phyloP scores from a whole-genome alignment of 805 yeast genomes.

The Spencermartinsiella europaea region DNA sequence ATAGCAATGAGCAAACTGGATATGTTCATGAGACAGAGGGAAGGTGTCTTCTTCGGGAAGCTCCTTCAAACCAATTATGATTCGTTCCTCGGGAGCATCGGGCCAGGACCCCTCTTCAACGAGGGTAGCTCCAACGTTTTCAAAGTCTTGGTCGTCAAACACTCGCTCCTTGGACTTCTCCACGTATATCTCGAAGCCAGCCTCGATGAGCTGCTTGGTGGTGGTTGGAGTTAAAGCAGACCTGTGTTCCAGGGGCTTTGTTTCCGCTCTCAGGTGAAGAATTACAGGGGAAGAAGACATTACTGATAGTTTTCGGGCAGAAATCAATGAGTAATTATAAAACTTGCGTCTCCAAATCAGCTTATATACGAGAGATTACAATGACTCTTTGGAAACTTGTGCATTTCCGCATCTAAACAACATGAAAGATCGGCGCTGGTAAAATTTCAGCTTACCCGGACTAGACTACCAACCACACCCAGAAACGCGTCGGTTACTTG shows the following conservation, averaged over 20 bases:
- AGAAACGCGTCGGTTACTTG: too few relatives aligned
- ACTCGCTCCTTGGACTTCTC: constrained; percentile 85
- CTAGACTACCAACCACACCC: too few relatives aligned
- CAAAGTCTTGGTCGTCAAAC: constrained; percentile 72
- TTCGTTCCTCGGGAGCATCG: constrained; percentile 81
- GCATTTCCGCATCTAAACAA: background rate
- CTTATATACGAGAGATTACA: background rate
- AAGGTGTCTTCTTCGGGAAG: constrained; percentile 83
- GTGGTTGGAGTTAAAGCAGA: constrained; percentile 95
- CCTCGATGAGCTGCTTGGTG: constrained; percentile 72
- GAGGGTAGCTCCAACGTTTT: constrained; percentile 69
- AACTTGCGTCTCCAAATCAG: too few relatives aligned
- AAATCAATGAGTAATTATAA: too few relatives aligned
- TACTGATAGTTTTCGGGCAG: too few relatives aligned
- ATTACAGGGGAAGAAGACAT: constrained; percentile 44
- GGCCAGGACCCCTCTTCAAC: constrained; percentile 96
- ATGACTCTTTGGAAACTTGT: background rate
- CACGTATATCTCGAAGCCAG: constrained; percentile 84
- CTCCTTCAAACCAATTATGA: constrained; percentile 91
- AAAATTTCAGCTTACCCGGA: background rate
- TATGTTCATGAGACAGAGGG: constrained; percentile 93
- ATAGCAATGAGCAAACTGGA: constrained; percentile 98
- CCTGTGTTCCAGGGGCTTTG: constrained; percentile 95
- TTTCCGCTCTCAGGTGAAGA: constrained; percentile 91
- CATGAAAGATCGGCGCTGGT: background rate